These are phyloP conservation scores for Cucumis hystrix DNA, from an alignment of 306 rosid genomes.

Conservation along the genomic window DNA sequence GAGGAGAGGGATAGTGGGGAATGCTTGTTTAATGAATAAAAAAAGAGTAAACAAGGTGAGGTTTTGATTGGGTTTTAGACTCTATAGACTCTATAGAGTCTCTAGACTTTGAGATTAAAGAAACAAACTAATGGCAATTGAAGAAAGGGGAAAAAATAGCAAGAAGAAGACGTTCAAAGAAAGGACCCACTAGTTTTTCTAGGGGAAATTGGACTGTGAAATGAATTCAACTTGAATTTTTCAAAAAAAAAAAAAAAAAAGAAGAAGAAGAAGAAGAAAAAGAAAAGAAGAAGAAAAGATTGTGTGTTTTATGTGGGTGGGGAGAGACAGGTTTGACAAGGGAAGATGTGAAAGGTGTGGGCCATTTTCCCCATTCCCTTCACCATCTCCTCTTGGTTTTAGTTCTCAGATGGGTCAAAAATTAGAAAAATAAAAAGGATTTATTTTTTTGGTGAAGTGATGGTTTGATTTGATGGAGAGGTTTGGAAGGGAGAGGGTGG, in stretches of 20 bases:
- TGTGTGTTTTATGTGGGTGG: neutral
- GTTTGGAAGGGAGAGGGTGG: slow-evolving; percentile 3
- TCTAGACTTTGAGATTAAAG: neutral
- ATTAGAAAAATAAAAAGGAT: neutral
- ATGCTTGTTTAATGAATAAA: neutral
- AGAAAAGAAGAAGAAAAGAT: neutral
- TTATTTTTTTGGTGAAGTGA: neutral
- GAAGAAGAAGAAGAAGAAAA: too few species aligned
- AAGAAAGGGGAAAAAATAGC: neutral
- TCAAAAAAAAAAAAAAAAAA: too few species aligned
- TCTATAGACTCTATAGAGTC: too few species aligned
- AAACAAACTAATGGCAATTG: neutral
- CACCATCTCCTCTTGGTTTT: slow-evolving; percentile 2
- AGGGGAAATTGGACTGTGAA: neutral
- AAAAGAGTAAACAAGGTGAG: neutral
- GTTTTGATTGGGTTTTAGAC: neutral
- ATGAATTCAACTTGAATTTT: neutral
- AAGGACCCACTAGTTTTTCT: neutral
- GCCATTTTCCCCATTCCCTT: neutral
- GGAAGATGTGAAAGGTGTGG: slow-evolving; percentile 5
- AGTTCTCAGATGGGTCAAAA: neutral
- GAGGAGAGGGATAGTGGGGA: neutral
- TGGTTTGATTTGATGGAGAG: slow-evolving; percentile 2
- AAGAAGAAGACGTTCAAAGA: neutral
- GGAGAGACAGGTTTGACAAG: neutral